A percentile compares a stretch with the other conserved stretches of the same genome.
Evolutionary conservation across 108 stramenopile species (phyloP).

Genomic region (Seminavis robusta): DNA sequence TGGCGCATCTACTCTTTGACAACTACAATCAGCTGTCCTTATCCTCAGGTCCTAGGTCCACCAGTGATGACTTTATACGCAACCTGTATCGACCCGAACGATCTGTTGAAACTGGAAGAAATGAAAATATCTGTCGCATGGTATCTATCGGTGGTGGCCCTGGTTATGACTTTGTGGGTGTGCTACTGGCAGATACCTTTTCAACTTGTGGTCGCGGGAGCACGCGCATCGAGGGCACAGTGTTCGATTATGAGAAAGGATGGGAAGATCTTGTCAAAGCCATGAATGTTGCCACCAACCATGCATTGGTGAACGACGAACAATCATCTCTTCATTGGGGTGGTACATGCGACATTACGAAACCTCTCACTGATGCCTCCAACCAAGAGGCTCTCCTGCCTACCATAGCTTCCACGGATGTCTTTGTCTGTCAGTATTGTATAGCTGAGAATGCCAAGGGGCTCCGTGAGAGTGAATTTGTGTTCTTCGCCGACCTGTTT

Average conservation of each 20-base stretch:
- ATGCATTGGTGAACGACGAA: background rate
- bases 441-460: conserved; percentile 54
- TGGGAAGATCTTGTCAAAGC: conserved; percentile 45
- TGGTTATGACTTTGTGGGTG: conserved; percentile 56
- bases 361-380: conserved; percentile 26
- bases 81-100: background rate
- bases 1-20: conserved; percentile 41
- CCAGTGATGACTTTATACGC: background rate
- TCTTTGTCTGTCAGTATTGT: conserved; percentile 59
- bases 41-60: background rate
- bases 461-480: conserved; percentile 30
- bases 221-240: conserved; percentile 19
- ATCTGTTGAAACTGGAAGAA: background rate
- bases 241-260: conserved; percentile 64
- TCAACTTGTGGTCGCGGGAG: background rate
- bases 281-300: conserved; percentile 31
- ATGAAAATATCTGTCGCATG: background rate
- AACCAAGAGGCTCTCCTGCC: conserved; percentile 26
- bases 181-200: conserved; percentile 35
- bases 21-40: background rate
- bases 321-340: conserved; percentile 33
- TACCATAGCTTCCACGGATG: conserved; percentile 15
- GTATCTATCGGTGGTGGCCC: conserved; percentile 61
- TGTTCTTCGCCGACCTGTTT: conserved; percentile 61
- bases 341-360: conserved; percentile 60